Evolutionary conservation across 2,329 filamentous ascomycete species (phyloP), one percentile per base, ranked within the genome.

Genomic region (Botrytis hyacinthi): DNA sequence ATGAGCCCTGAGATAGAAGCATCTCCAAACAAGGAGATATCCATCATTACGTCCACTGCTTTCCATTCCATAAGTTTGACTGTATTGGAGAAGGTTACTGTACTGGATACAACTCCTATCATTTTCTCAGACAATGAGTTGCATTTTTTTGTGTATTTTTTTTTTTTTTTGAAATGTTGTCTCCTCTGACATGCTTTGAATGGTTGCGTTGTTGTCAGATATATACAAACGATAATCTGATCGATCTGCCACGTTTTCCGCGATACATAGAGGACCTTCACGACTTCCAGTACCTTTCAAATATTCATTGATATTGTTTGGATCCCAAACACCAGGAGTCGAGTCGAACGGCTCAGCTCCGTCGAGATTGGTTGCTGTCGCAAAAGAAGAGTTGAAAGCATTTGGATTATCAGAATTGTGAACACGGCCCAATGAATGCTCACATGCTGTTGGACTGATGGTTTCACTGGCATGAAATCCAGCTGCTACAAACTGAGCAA

Each of bases 61-160:
- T 82, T 90, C 90, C 77, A 90, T 83, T 10, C 82, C 82, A 78
- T 89, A 89, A 88, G 86, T 5, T 81, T 80, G 73, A 90, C 84
- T 1, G 85, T 83, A 46, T 86, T 85, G 0, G 85, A 85, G 4
- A 90, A 83, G 0, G 81, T 81, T 10, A 88, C 86, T 3, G 82
- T 82, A 4, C 79, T 78, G 3, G 88, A 88, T 0, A 90, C 87
- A 3, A 86, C 84, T 18, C 90, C 86, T 73, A 90, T 87, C 88
- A 90, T 87, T 77, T 86, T 87, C 78, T 88, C 85, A 51, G 90
- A 81, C 7, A 90, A 82, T 8, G 78, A 81, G 74, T 83, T 82
- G 79, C 88, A 90, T 35, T 83, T 82, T 40, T 78, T 83, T 82
- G 79, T 88, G 90, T 35, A 82, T 82, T 40, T 78, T 81, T 40